A percentile compares a stretch with the other conserved stretches of the same genome.
Evolutionary conservation across 2,329 filamentous ascomycete genomes (phyloP).

Genomic region (Fusarium foetens): DNA sequence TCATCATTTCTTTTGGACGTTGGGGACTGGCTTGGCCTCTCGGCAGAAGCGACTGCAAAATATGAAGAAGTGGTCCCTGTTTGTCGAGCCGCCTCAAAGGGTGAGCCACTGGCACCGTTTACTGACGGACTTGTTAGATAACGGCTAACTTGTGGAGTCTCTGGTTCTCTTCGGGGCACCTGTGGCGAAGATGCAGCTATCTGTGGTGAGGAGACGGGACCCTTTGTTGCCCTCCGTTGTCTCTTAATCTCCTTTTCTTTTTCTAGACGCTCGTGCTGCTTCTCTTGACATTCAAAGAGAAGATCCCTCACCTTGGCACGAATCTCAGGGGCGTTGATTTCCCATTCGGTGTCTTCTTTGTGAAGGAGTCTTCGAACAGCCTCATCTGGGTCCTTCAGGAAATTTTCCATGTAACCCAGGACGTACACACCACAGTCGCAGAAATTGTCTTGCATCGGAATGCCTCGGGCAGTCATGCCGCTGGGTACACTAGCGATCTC

Average conservation of each 20-base stretch:
- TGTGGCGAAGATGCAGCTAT: slow-evolving; percentile 32
- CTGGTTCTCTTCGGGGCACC: slow-evolving; percentile 11
- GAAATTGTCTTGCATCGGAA: slow-evolving; percentile 84
- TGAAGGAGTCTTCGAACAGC: slow-evolving; percentile 76
- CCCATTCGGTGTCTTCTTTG: slow-evolving; percentile 61
- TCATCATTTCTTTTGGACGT: slow-evolving; percentile 20
- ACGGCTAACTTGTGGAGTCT: slow-evolving; percentile 21
- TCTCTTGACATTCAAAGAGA: slow-evolving; percentile 69
- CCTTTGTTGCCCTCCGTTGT: slow-evolving; percentile 45
- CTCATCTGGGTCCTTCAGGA: slow-evolving; percentile 76
- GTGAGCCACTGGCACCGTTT: slow-evolving; percentile 6
- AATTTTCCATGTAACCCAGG: slow-evolving; percentile 84
- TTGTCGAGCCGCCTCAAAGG: neutral
- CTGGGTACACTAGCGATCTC: slow-evolving; percentile 52
- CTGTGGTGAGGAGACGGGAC: slow-evolving; percentile 30
- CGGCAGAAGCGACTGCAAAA: slow-evolving; percentile 11
- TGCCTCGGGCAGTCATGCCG: slow-evolving; percentile 74
- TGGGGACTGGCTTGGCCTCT: slow-evolving; percentile 9
- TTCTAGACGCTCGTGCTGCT: slow-evolving; percentile 61
- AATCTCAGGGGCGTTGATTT: slow-evolving; percentile 68
- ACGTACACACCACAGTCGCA: slow-evolving; percentile 92
- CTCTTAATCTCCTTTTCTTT: slow-evolving; percentile 51
- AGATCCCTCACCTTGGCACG: slow-evolving; percentile 73
- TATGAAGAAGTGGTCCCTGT: slow-evolving; percentile 21
- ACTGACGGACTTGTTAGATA: slow-evolving; percentile 6